Base-by-base conservation (phyloP, 1,284 basidiomycete species). In the Cryptococcus sp. region DNA sequence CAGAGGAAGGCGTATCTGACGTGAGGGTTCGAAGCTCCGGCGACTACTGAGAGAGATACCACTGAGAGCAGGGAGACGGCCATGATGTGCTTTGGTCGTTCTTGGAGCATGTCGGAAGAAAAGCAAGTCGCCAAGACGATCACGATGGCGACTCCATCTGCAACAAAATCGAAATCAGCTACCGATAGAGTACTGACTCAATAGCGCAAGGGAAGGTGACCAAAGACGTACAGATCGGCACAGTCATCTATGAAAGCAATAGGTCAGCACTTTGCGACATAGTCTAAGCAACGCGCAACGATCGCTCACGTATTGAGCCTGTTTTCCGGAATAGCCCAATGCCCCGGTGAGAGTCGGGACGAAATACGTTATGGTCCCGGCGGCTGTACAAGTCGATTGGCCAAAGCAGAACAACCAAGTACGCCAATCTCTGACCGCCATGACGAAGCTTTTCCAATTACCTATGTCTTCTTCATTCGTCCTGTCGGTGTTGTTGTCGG, bases 361-460 rank as follows among this genome's bases (percentile, higher is more conserved):
- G 48, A 73, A 73, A 64, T 73, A 73, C 10, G 63, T 64, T 47
- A 71, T 70, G 10, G 68, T 70, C 27, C 67, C 67, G 23, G 62
- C 62, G 19, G 58, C 60, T 19, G 57, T 61, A 35, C 60, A 50
- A n/a, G 47, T 50, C 53, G 55, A 62, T 61, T 69, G 54, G 5
- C 52, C 57, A n/a, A 66, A 55, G 41, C 54, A 48, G 52, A 68
- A 66, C 35, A 69, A 55, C 70, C 71, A 73, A 13, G 71, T 74
- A 61, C 69, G 64, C 67, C 68, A 71, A 63, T 75, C 71, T 50
- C 58, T 62, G 40, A 46, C 46, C 1, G 71, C 67, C 51, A 62
- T 57, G 43, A 65, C 58, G 60, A 74, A 65, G 23, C 66, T 60
- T 16, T 62, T 41, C 57, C 56, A 58, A 50, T 72, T 66, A 35